These are phyloP conservation scores for Candida wancherniae DNA, from an alignment of 805 yeast genomes.

Conservation along the genomic window DNA sequence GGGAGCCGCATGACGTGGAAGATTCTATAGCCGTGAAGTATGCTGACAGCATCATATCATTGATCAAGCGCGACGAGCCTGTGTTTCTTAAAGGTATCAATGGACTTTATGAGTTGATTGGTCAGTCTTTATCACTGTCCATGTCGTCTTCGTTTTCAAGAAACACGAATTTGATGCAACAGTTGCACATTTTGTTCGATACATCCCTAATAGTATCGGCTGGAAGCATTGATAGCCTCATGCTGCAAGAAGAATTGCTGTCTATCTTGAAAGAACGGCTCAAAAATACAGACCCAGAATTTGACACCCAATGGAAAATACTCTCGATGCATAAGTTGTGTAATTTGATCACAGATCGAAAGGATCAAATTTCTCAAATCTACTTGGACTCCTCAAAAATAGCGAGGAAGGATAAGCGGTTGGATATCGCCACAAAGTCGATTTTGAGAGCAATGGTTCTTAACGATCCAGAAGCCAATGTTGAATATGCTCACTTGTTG, in stretches of 20 bases:
- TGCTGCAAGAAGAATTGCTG: conserved; percentile 14
- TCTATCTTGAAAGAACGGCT: conserved; percentile 25
- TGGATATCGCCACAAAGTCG: conserved; percentile 68
- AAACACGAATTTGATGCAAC: conserved; percentile 32
- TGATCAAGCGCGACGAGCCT: conserved; percentile 28
- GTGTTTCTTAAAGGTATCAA: conserved; percentile 40
- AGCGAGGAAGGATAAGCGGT: conserved; percentile 62
- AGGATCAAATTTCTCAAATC: conserved; percentile 41
- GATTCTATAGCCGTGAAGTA: conserved; percentile 56
- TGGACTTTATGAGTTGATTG: conserved; percentile 54
- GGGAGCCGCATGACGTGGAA: conserved; percentile 43
- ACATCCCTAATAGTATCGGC: conserved; percentile 22
- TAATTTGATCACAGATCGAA: conserved; percentile 20
- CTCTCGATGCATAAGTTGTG: conserved; percentile 56
- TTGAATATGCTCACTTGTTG: conserved; percentile 74
- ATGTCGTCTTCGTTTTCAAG: conserved; percentile 35
- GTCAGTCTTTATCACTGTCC: conserved; percentile 47
- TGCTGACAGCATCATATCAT: conserved; percentile 56
- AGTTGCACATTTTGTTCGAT: conserved; percentile 35
- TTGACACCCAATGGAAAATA: conserved; percentile 55
- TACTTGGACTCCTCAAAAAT: conserved; percentile 58
- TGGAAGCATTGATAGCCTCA: conserved; percentile 8
- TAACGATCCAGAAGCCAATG: conserved; percentile 45
- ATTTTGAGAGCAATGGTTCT: conserved; percentile 55
- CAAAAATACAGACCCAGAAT: conserved; percentile 38